Base-by-base conservation (phyloP, 768 basidiomycete genomes). In the Podaxis pistillaris region DNA sequence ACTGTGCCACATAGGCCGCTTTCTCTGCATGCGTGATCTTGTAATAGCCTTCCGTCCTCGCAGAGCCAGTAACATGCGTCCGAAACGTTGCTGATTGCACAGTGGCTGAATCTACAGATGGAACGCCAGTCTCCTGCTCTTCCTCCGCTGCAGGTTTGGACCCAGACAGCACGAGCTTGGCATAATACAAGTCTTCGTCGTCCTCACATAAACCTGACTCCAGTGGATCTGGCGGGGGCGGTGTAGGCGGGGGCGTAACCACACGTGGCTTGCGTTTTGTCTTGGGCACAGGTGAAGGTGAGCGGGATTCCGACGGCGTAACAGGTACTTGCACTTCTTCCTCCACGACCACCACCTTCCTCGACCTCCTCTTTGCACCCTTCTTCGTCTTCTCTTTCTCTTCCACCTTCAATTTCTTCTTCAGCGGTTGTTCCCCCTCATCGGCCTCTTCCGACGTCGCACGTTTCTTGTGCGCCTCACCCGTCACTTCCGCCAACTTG, bases 21-120 rank as follows among this genome's bases (percentile, higher is more conserved):
- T 97, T 97, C 72, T 94, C 92, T 5, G 89, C 85, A 69, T 93
- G 90, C 0, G 93, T 88, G 72, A 98, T 93, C 79, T 94, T 93
- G 83, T 96, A 96, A 75, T 89, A 95, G 3, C 97, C 96, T 73
- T 98, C 93, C 1, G 95, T 94, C 15, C 96, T 86, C 17, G 94
- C 94, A 36, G 92, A 90, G 24, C 96, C 95, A 1, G 91, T 90
- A 54, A 85, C 67, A 71, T 96, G 94, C 58, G 86, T 87, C 40
- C 90, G 87, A 75, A 87, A 85, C n/a, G 84, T 77, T 6, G 81
- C 79, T 1, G 77, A 68, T 46, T 81, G 80, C 9, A 73, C 62
- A 19, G 44, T 5, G 19, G 17, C 17, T 8, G 69, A 36, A 54
- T 70, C 62, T 38, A 15, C 33, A 4, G n/a, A n/a, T 17, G 13